phyloP scores from a whole-genome alignment of 371 early-diverging fungal species.

The Mortierella sp. region DNA sequence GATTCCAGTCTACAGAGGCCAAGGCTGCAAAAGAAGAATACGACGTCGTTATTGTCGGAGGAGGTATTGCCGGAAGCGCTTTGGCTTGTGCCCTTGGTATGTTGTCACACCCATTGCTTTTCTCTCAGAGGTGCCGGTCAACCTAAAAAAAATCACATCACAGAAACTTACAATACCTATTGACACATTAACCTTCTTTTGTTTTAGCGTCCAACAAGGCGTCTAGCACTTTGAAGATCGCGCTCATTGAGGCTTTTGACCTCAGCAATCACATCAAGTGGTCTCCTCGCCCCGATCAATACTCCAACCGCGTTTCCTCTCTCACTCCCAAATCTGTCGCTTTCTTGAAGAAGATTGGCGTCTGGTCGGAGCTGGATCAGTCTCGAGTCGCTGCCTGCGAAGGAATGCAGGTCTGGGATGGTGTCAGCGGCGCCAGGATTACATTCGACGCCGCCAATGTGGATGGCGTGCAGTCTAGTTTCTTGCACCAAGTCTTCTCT shows the following conservation, averaged over 20 bases:
- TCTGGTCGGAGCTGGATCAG: slow-evolving; percentile 69
- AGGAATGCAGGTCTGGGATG: slow-evolving; percentile 87
- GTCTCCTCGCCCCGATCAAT: slow-evolving; percentile 64
- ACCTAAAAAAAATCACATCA: background rate
- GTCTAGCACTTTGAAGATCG: slow-evolving; percentile 69
- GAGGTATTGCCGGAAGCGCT: slow-evolving; percentile 92
- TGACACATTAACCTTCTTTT: background rate
- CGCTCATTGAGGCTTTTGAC: slow-evolving; percentile 85
- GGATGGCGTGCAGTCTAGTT: slow-evolving; percentile 35
- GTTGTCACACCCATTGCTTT: background rate
- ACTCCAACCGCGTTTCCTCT: slow-evolving; percentile 84
- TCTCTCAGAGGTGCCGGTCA: too few species aligned
- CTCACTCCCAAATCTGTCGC: slow-evolving; percentile 72
- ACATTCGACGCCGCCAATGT: slow-evolving; percentile 69
- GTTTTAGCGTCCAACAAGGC: slow-evolving; percentile 68
- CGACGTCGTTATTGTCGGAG: slow-evolving; percentile 92
- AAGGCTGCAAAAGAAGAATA: slow-evolving; percentile 60
- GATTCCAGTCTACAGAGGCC: slow-evolving; percentile 32
- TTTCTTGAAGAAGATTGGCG: slow-evolving; percentile 75
- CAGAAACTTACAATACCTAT: background rate
- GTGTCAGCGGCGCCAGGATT: slow-evolving; percentile 73
- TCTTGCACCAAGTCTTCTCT: slow-evolving; percentile 49
- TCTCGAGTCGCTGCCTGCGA: slow-evolving; percentile 71
- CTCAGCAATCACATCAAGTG: slow-evolving; percentile 65
- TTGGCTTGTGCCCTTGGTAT: slow-evolving; percentile 87